These are phyloP conservation scores for Penstemon barbatus DNA, from an alignment of 257 asterid species.

Conservation along the genomic window DNA sequence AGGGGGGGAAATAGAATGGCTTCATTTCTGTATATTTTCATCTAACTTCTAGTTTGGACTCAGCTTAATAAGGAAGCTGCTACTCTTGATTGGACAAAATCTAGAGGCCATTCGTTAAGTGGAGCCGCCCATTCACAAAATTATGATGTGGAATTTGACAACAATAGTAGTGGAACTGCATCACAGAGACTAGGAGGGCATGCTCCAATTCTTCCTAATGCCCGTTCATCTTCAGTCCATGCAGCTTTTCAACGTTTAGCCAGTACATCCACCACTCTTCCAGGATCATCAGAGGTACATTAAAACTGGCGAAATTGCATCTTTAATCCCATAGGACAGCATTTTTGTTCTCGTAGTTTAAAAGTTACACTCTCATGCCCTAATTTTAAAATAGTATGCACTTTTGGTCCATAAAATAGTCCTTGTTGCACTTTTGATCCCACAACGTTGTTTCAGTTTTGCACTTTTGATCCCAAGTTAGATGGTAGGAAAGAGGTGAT, in stretches of 20 bases:
- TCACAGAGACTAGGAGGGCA: conserved; percentile 78
- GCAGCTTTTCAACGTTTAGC: conserved; percentile 79
- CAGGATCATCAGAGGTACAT: conserved; percentile 37
- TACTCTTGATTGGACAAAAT: conserved; percentile 82
- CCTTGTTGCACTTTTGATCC: too few relatives aligned
- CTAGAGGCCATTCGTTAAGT: conserved; percentile 67
- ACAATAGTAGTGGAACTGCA: conserved; percentile 30
- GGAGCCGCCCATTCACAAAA: conserved; percentile 36
- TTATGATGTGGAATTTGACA: conserved; percentile 48
- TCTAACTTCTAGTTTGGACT: conserved; percentile 14
- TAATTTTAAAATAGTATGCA: too few relatives aligned
- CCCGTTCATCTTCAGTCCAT: conserved; percentile 72
- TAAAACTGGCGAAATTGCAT: conserved; percentile 14
- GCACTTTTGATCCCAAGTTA: too few relatives aligned
- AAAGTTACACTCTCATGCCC: too few relatives aligned
- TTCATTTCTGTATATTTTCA: conserved; percentile 19
- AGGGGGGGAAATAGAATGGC: background rate
- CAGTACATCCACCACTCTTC: conserved; percentile 34
- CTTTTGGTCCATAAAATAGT: too few relatives aligned
- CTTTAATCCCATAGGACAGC: too few relatives aligned
- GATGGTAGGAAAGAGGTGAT: too few relatives aligned
- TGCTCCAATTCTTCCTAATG: conserved; percentile 48
- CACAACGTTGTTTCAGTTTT: too few relatives aligned
- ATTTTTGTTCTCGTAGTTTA: too few relatives aligned
- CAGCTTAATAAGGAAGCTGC: conserved; percentile 91